phyloP scores from a whole-genome alignment of 176 grass and related monocot genomes.

The Cenchrus americanus region DNA sequence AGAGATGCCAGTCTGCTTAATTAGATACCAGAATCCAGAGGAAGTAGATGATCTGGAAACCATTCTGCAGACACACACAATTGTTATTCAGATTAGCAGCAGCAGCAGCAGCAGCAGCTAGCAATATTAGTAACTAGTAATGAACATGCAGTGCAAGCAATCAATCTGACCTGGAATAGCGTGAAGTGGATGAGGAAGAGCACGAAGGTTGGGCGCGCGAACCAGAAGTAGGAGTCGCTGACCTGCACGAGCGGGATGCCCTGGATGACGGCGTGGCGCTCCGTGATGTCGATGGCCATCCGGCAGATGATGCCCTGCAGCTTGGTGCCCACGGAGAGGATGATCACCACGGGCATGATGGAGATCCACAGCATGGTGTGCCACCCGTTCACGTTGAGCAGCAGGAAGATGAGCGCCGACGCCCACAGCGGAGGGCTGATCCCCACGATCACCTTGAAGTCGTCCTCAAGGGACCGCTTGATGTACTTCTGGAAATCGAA shows the following conservation, averaged over 20 bases:
- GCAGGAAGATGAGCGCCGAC: constrained; percentile 78
- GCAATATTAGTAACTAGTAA: too few species aligned
- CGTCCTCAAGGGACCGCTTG: constrained; percentile 90
- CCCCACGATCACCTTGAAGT: constrained; percentile 96
- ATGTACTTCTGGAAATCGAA: constrained; percentile 99
- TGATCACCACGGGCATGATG: constrained; percentile 80
- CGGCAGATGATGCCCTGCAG: constrained; percentile 93
- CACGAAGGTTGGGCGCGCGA: constrained; percentile 63
- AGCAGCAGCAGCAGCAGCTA: too few species aligned
- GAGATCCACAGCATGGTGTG: constrained; percentile 90
- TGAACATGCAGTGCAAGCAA: too few species aligned
- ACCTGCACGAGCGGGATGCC: constrained; percentile 97
- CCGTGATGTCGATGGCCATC: constrained; percentile 96
- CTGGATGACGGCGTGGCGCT: constrained; percentile 92
- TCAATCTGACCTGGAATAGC: constrained; percentile 63
- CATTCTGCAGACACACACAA: constrained; percentile 57
- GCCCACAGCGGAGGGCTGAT: constrained; percentile 86
- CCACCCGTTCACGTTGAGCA: constrained; percentile 81
- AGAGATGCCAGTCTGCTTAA: too few species aligned
- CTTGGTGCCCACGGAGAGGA: constrained; percentile 87
- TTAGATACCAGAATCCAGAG: constrained; percentile 84
- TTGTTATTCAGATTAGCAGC: too few species aligned
- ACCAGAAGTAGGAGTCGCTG: constrained; percentile 96
- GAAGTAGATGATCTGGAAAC: constrained; percentile 93
- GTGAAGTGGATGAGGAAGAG: constrained; percentile 95